phyloP scores from a whole-genome alignment of 1,284 basidiomycete species.

The Wolfiporia cocos region DNA sequence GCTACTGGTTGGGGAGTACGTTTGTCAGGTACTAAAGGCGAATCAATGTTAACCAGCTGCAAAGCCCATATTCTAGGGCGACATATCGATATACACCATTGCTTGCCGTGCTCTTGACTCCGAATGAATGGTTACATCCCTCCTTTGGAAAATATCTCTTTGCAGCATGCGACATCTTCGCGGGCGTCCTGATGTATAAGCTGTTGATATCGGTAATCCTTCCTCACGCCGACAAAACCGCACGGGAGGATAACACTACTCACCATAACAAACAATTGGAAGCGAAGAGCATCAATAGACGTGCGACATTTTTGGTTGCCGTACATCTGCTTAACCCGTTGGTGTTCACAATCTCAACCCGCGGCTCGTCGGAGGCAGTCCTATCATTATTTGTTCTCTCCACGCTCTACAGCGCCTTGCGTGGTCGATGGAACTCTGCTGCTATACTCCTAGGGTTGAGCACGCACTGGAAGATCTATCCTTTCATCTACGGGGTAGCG shows the following conservation, averaged over 20 bases:
- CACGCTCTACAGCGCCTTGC: slow-evolving; percentile 59
- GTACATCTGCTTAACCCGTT: slow-evolving; percentile 88
- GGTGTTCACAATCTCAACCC: slow-evolving; percentile 93
- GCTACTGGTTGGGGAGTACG: slow-evolving; percentile 64
- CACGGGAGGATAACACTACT: no score
- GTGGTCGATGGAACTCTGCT: slow-evolving; percentile 48
- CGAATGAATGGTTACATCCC: slow-evolving; percentile 75
- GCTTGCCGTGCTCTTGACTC: slow-evolving; percentile 77
- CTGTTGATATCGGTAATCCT: slow-evolving; percentile 54
- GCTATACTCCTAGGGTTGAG: slow-evolving; percentile 75
- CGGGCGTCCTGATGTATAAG: slow-evolving; percentile 74
- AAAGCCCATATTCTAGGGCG: slow-evolving; percentile 85
- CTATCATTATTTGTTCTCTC: slow-evolving; percentile 78
- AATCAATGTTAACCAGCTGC: slow-evolving; percentile 5
- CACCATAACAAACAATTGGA: background rate
- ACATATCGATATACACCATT: slow-evolving; percentile 98
- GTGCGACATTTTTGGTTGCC: slow-evolving; percentile 51
- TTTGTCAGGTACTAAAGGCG: slow-evolving; percentile 12
- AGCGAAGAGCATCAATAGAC: slow-evolving; percentile 6
- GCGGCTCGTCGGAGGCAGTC: slow-evolving; percentile 91
- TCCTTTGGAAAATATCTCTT: slow-evolving; percentile 92
- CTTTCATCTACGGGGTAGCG: slow-evolving; percentile 82
- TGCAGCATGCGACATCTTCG: slow-evolving; percentile 77
- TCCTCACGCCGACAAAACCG: slow-evolving; percentile 12
- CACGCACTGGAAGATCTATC: slow-evolving; percentile 95